phyloP scores from a whole-genome alignment of 225 moss, liverwort and hornwort species.

The Ulota crispa region DNA sequence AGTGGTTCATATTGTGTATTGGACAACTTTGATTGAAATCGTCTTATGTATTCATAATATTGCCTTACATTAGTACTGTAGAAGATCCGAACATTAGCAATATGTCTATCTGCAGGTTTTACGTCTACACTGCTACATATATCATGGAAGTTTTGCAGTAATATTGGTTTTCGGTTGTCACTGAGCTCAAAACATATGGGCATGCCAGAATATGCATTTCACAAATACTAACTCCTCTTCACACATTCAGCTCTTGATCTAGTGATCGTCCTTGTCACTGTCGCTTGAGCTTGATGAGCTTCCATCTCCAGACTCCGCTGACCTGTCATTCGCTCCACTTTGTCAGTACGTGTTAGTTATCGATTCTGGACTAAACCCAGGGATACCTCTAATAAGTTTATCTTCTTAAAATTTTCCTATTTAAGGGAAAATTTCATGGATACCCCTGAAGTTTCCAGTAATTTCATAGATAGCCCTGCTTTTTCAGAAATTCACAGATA shows the following conservation, averaged over 20 bases:
- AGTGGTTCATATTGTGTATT: no score
- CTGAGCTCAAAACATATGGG: not conserved
- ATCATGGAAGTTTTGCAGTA: not conserved
- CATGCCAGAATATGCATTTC: not conserved
- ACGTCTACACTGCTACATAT: no score
- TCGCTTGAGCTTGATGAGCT: conserved; percentile 19
- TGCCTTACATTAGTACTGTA: not conserved
- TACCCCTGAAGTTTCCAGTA: no score
- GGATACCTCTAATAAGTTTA: no score
- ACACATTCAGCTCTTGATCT: not conserved
- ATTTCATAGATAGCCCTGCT: no score
- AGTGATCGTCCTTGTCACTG: not conserved
- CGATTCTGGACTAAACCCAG: no score
- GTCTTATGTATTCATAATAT: not conserved
- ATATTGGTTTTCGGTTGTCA: not conserved
- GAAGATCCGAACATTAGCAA: not conserved
- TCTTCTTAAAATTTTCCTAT: no score
- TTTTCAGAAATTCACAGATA: no score
- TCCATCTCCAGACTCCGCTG: conserved; percentile 3
- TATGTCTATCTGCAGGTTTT: not conserved
- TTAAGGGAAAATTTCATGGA: no score
- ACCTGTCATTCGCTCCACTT: not conserved
- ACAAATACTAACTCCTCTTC: not conserved
- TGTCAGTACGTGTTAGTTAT: no score
- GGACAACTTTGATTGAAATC: no score